phyloP scores from a whole-genome alignment of 371 early-diverging fungal species.

The Aphelidium insulamus region DNA sequence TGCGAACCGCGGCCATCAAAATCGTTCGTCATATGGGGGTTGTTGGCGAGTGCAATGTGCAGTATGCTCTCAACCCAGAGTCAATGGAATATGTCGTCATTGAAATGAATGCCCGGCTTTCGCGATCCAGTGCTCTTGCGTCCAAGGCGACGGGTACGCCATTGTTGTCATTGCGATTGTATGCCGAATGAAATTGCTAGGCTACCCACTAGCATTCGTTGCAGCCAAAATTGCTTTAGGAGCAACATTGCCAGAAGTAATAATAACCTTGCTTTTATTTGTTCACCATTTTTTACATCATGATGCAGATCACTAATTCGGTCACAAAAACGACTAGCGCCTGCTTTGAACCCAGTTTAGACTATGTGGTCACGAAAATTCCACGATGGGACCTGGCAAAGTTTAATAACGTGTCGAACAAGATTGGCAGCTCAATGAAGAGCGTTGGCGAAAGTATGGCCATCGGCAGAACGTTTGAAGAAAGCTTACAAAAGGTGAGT shows the following conservation, averaged over 20 bases:
- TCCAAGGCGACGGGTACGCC: slow-evolving; percentile 95
- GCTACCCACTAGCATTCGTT: slow-evolving; percentile 92
- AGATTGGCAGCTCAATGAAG: slow-evolving; percentile 78
- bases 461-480: slow-evolving; percentile 84
- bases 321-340: slow-evolving; percentile 86
- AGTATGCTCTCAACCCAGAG: slow-evolving; percentile 85
- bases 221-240: slow-evolving; percentile 87
- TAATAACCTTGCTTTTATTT: too few relatives aligned
- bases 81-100: slow-evolving; percentile 82
- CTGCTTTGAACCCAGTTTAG: slow-evolving; percentile 84
- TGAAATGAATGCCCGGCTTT: slow-evolving; percentile 90
- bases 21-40: slow-evolving; percentile 72
- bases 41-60: slow-evolving; percentile 92
- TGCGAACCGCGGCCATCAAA: slow-evolving; percentile 38
- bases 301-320: slow-evolving; percentile 65
- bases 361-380: slow-evolving; percentile 84
- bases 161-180: too few relatives aligned
- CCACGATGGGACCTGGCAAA: slow-evolving; percentile 92
- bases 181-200: too few relatives aligned
- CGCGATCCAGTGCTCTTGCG: slow-evolving; percentile 72
- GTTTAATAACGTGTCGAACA: slow-evolving; percentile 69
- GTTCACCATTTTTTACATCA: too few relatives aligned
- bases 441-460: slow-evolving; percentile 92
- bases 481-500: slow-evolving; percentile 85
- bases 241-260: too few relatives aligned